Conservation (phyloP, 2,329 filamentous ascomycete species). For the Penicillium nordicum region DNA sequence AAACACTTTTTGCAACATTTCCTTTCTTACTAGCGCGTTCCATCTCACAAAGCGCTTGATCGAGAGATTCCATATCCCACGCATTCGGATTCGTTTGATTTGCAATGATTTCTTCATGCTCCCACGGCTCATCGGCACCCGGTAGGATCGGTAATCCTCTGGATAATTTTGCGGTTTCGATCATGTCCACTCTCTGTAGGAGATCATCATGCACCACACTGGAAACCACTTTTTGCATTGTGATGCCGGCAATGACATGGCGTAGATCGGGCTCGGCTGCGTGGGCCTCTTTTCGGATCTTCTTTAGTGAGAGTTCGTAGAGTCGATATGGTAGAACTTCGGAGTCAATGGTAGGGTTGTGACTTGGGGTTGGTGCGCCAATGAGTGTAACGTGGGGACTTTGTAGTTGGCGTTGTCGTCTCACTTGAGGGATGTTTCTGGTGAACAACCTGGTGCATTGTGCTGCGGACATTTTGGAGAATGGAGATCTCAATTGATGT, state of each 20-base stretch:
- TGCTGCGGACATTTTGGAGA: slow-evolving; percentile 1
- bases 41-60: slow-evolving; percentile 16
- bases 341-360: slow-evolving; percentile 12
- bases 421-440: slow-evolving; percentile 6
- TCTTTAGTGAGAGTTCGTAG: slow-evolving; percentile 21
- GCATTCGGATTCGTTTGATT: neutral
- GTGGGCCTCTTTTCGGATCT: slow-evolving; percentile 22
- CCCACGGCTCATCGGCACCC: slow-evolving; percentile 11
- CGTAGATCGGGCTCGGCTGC: slow-evolving; percentile 20
- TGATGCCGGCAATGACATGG: slow-evolving; percentile 19
- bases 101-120: slow-evolving; percentile 2
- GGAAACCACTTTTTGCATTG: slow-evolving; percentile 17
- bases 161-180: slow-evolving; percentile 7
- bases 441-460: slow-evolving; percentile 3
- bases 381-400: slow-evolving; percentile 1
- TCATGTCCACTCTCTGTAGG: slow-evolving; percentile 10
- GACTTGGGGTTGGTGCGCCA: neutral
- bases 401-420: slow-evolving; percentile 2
- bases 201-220: slow-evolving; percentile 15
- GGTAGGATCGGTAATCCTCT: slow-evolving; percentile 10
- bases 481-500: neutral
- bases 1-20: slow-evolving; percentile 16
- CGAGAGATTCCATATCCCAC: slow-evolving; percentile 15
- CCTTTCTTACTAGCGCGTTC: slow-evolving; percentile 15
- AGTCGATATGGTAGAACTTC: slow-evolving; percentile 23